Base-by-base conservation (phyloP, 441 rosid genomes). In the Cnidoscolus chayamansa region DNA sequence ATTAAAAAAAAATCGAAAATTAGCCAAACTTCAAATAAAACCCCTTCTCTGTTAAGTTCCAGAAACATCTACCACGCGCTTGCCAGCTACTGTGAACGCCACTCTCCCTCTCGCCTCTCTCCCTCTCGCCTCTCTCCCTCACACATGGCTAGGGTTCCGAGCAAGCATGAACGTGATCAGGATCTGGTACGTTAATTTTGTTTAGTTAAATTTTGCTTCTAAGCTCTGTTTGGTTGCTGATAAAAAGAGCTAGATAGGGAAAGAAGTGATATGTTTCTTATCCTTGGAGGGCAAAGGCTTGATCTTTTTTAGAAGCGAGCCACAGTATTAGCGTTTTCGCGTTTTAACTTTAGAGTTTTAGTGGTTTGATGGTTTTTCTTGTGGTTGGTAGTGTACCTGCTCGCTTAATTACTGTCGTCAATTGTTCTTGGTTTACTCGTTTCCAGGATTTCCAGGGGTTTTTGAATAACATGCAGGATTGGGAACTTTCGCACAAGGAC, bases 391-490 rank as follows among this genome's bases (percentile, higher is more conserved):
- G 45, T 62, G 25, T 25, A 25, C 30, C 51, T 59, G 10, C 20
- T 35, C 48, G 40, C 31, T 10, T 65, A 37, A 25, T 71, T 68
- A 53, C 53, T 75, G 56, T 57, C 45, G 62, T 48, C 3, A 32
- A 47, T 56, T 64, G 67, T 47, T 78, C 6, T 51, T 70, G 50
- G 25, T 77, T 64, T 40, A 67, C 70, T 20, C 55, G 53, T 70
- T 72, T 75, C 71, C 88, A 87, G 96, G 94, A 88, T 83, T 87
- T 92, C 87, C 86, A 86, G 93, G 94, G 98, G 61, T 85, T 92
- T 84, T 83, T 92, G 81, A 91, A 88, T 88, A 88, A 92, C 81
- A 88, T 95, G 92, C 92, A 91, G 94, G 99, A 92, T 70, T 95
- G 97, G 98, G 99, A 95, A 51, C 81, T 85, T 78, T 86, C 86